Evolutionary conservation across 352 stramenopile species (phyloP).

Genomic region (Phytophthora citricola): DNA sequence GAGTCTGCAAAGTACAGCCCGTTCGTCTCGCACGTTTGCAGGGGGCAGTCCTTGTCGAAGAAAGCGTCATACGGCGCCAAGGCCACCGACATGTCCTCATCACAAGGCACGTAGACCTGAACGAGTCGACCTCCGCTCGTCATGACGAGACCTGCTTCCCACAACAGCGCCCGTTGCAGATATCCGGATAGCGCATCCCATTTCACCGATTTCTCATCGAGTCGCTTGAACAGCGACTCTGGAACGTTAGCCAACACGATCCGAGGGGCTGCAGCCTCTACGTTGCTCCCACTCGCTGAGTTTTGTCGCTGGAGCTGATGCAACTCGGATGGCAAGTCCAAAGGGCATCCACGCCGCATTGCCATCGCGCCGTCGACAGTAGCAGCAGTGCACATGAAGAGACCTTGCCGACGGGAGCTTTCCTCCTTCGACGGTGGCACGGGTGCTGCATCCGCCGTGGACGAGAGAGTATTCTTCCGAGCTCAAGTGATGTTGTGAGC

Average conservation of each 20-base stretch:
- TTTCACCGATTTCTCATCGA: conserved; percentile 31
- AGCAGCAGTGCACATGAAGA: conserved; percentile 14
- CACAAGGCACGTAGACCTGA: conserved; percentile 58
- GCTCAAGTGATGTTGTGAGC: conserved; percentile 18
- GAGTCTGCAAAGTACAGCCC: conserved; percentile 41
- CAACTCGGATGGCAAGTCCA: conserved; percentile 36
- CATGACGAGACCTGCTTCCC: conserved; percentile 57
- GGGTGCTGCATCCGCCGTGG: conserved; percentile 13
- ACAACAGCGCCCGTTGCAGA: conserved; percentile 63
- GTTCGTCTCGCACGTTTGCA: conserved; percentile 40
- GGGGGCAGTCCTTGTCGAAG: conserved; percentile 21
- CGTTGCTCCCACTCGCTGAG: not conserved
- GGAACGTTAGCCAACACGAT: conserved; percentile 34
- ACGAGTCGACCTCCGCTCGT: conserved; percentile 40
- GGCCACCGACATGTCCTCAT: conserved; percentile 50
- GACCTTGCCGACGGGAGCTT: conserved; percentile 1
- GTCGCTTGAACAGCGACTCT: conserved; percentile 27
- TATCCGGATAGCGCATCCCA: conserved; percentile 46
- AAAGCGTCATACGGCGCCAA: conserved; percentile 55
- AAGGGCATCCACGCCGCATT: conserved; percentile 9
- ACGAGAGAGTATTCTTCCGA: conserved; percentile 26
- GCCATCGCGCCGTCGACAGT: conserved; percentile 9
- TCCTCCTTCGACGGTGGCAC: conserved; percentile 6
- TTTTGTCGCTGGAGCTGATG: conserved; percentile 24
- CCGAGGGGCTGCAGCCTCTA: conserved; percentile 1